phyloP scores from a whole-genome alignment of 2,329 filamentous ascomycete genomes.

The Setomelanomma holmii region DNA sequence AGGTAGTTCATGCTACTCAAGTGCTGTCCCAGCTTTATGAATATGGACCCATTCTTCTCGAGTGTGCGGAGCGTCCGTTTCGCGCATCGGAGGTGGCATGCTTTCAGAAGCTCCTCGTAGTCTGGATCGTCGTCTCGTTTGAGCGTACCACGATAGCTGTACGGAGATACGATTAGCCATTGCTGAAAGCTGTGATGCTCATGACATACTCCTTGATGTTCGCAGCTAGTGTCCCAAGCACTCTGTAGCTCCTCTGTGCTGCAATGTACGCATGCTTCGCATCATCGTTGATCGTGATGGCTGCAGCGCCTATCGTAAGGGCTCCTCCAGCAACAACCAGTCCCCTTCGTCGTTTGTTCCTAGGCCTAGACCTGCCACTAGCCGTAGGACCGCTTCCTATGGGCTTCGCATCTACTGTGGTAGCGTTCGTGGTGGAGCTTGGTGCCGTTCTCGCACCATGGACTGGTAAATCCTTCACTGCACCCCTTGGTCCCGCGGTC shows the following conservation, averaged over 20 bases:
- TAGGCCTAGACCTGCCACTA: constrained; percentile 4
- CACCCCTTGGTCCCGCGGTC: constrained; percentile 6
- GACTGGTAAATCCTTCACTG: constrained; percentile 8
- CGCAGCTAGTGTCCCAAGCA: constrained; percentile 74
- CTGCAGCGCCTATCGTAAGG: constrained; percentile 48
- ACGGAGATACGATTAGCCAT: constrained; percentile 18
- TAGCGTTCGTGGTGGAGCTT: not conserved
- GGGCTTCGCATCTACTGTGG: not conserved
- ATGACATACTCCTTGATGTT: constrained; percentile 84
- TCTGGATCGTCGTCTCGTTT: constrained; percentile 72
- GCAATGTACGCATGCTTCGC: constrained; percentile 79
- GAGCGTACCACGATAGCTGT: constrained; percentile 85
- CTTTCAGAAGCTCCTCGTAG: constrained; percentile 72
- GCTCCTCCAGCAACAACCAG: constrained; percentile 37
- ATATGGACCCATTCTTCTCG: constrained; percentile 97
- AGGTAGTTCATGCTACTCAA: constrained; percentile 96
- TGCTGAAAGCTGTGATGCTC: not conserved
- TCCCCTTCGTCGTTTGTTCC: constrained; percentile 34
- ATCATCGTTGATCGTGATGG: constrained; percentile 66
- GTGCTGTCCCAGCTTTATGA: constrained; percentile 97
- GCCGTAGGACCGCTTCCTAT: not conserved
- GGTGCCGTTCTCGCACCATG: not conserved
- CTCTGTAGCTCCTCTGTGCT: constrained; percentile 77
- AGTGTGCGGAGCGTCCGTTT: constrained; percentile 83
- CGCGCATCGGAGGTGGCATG: constrained; percentile 92